Percentiles rank a stretch among this genome's conserved stretches.
Conservation (phyloP, 345 rosid species). For the Rhodomyrtus tomentosa region DNA sequence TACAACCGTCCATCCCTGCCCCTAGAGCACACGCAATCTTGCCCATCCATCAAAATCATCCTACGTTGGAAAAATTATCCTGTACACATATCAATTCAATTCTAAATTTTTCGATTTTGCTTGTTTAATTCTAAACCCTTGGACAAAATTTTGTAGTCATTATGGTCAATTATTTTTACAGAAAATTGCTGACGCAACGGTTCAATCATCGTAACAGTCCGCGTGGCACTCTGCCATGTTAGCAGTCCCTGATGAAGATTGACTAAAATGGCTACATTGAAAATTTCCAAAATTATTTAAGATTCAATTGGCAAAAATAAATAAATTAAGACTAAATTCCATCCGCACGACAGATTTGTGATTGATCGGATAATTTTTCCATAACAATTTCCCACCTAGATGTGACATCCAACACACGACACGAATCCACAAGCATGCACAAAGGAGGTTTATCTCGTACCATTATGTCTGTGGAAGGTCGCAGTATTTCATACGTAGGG, state of each 20-base stretch:
- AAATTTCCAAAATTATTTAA: not conserved
- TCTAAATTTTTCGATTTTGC: not conserved
- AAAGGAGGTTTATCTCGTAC: not conserved
- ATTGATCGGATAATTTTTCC: not conserved
- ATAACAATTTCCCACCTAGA: not conserved
- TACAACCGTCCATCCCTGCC: not conserved
- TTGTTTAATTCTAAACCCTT: not conserved
- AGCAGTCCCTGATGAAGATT: not conserved
- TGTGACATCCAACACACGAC: not conserved
- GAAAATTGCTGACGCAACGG: fast-evolving
- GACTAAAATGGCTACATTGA: not conserved
- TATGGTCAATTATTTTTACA: not conserved
- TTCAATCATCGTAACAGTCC: fast-evolving
- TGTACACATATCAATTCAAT: fast-evolving
- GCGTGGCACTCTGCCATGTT: fast-evolving
- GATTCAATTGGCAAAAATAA: not conserved
- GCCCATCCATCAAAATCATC: not conserved
- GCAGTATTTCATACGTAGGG: not conserved
- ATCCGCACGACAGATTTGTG: fast-evolving
- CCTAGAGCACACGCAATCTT: not conserved
- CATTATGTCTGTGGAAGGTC: not conserved
- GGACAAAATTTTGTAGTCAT: fast-evolving
- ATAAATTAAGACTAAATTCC: not conserved
- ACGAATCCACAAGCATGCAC: not conserved
- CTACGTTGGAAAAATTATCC: too few species aligned